Conservation (phyloP, 371 early-diverging fungal genomes). For the Lichtheimia corymbifera region DNA sequence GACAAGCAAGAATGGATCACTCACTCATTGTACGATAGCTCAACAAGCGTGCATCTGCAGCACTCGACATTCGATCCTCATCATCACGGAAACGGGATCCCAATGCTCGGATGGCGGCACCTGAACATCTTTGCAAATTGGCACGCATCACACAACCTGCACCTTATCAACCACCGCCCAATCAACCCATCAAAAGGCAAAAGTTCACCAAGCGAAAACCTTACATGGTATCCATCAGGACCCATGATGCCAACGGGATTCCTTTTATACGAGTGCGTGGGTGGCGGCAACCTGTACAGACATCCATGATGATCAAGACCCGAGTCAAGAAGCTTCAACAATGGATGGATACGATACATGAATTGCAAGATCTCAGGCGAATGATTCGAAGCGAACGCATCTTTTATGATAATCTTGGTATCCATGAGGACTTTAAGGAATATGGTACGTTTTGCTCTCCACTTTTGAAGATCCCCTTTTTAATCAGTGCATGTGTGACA, state of each 20-base stretch:
- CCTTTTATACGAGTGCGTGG: constrained; percentile 25
- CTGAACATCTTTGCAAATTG: background rate
- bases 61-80: constrained; percentile 19
- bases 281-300: constrained; percentile 22
- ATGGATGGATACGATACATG: constrained; percentile 9
- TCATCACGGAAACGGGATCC: constrained; percentile 9
- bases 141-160: constrained; percentile 1
- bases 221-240: constrained; percentile 13
- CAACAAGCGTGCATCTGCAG: constrained; percentile 7
- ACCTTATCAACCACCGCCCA: background rate
- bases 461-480: no score
- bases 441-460: constrained; percentile 10
- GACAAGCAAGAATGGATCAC: no score
- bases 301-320: constrained; percentile 28
- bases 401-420: constrained; percentile 7
- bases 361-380: background rate
- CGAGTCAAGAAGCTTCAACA: constrained; percentile 17
- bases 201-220: constrained; percentile 14
- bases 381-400: constrained; percentile 8
- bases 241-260: constrained; percentile 4
- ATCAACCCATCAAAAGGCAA: background rate
- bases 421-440: constrained; percentile 4
- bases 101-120: background rate
- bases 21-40: constrained; percentile 5
- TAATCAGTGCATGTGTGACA: background rate